phyloP scores from a whole-genome alignment of 2,329 filamentous ascomycete genomes.

The Pleomassaria siparia region DNA sequence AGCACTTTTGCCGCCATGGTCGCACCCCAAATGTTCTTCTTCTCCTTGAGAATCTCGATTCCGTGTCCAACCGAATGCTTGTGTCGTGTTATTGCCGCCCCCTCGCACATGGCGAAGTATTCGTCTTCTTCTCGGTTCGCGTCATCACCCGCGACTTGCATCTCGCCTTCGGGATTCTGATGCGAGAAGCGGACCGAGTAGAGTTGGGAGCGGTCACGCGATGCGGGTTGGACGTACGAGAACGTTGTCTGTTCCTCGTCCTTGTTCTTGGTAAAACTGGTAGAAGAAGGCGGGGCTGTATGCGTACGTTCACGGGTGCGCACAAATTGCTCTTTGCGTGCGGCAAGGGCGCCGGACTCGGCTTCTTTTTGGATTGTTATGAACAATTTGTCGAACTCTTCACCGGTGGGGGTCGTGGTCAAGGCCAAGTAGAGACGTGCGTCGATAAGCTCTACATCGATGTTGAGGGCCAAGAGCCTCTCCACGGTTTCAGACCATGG shows the following conservation, averaged over 20 bases:
- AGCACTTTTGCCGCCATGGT: no score
- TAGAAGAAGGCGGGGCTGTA: neutral
- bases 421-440: neutral
- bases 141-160: no score
- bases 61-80: no score
- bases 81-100: no score
- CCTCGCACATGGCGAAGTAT: no score
- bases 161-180: slow-evolving; percentile 1
- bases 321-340: neutral
- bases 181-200: slow-evolving; percentile 9
- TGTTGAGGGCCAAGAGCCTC: neutral
- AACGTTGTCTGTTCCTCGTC: no score
- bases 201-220: neutral
- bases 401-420: neutral
- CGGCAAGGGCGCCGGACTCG: neutral
- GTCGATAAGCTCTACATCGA: neutral
- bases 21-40: no score
- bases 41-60: no score
- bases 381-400: neutral
- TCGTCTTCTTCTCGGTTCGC: no score
- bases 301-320: neutral
- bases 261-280: no score
- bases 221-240: neutral
- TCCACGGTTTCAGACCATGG: neutral
- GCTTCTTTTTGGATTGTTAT: neutral